phyloP scores from a whole-genome alignment of 768 basidiomycete species.

The Cystoderma amianthinum region DNA sequence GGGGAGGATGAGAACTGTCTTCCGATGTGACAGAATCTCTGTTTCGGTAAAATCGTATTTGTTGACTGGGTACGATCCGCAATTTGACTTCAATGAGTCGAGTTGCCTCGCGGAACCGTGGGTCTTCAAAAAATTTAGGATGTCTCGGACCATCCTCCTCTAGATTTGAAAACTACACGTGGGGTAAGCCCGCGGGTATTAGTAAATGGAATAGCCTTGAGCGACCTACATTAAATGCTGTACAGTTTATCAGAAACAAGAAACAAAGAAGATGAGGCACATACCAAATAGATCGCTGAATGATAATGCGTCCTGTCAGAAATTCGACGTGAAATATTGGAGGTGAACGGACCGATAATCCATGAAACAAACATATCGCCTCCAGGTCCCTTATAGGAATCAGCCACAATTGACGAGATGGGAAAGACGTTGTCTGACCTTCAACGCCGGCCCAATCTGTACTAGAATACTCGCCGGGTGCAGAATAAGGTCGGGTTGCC shows the following conservation, averaged over 20 bases:
- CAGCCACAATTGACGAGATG: slow-evolving; percentile 3
- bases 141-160: slow-evolving; percentile 28
- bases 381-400: slow-evolving; percentile 47
- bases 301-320: neutral
- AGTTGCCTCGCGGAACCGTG: slow-evolving; percentile 56
- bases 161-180: slow-evolving; percentile 23
- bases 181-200: neutral
- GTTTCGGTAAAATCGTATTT: slow-evolving; percentile 19
- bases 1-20: slow-evolving; percentile 25
- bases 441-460: slow-evolving; percentile 72
- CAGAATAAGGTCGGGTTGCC: slow-evolving; percentile 47
- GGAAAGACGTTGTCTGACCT: slow-evolving; percentile 21
- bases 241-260: neutral
- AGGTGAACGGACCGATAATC: slow-evolving; percentile 52
- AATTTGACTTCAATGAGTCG: slow-evolving; percentile 56
- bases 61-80: slow-evolving; percentile 28
- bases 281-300: slow-evolving; percentile 36
- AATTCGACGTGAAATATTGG: neutral
- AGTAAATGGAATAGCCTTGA: slow-evolving; percentile 1
- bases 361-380: slow-evolving; percentile 70
- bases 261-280: slow-evolving; percentile 6
- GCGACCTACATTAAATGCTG: slow-evolving; percentile 43
- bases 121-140: slow-evolving; percentile 45
- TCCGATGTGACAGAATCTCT: slow-evolving; percentile 7
- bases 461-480: slow-evolving; percentile 27